Base-by-base conservation (phyloP, 169 alveolate species). In the Plasmodium sp. region DNA sequence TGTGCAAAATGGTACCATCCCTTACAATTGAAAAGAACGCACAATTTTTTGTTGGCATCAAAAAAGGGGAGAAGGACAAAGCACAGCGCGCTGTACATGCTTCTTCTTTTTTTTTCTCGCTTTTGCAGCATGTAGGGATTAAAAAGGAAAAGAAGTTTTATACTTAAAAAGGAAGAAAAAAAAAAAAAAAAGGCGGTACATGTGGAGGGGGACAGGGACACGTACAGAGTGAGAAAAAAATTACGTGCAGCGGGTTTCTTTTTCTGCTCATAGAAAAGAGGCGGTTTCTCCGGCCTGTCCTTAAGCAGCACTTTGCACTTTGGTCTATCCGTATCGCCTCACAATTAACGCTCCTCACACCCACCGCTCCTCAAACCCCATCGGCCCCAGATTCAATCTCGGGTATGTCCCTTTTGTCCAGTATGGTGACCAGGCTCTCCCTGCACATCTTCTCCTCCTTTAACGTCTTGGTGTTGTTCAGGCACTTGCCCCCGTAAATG, bases 331-430 rank as follows among this genome's bases (percentile, higher is more conserved):
- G 39, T 67, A 9, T 18, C 39, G 5, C 5, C 27, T 22, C n/a
- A 67, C 7, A 67, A 67, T 5, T 67, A 9, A 22, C 27, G 12
- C n/a, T 22, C 62, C 7, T 51, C 27, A 31, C 41, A 67, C n/a
- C 77, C n/a, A 7, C 4, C 34, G 16, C 7, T 27, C 36, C 3
- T 14, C 9, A 67, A n/a, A 83, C 31, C 7, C 77, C 92, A 27
- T 71, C 54, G 34, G 27, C 39, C 16, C 71, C 93, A 45, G 39
- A 31, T 14, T 86, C 86, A 36, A 86, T 86, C 31, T 86, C 88
- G 39, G 86, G 93, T 86, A 86, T 86, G 16, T 86, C 93, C 22
- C 58, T 75, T 36, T 86, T 86, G 45, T 86, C 86, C 27, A 86
- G 75, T 6, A 86, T 86, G 36, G 93, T 86, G 48, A 86, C 93